A percentile compares a stretch with the other conserved stretches of the same genome.
phyloP scores from a whole-genome alignment of 306 rosid genomes.

The Citrullus mucosospermus region DNA sequence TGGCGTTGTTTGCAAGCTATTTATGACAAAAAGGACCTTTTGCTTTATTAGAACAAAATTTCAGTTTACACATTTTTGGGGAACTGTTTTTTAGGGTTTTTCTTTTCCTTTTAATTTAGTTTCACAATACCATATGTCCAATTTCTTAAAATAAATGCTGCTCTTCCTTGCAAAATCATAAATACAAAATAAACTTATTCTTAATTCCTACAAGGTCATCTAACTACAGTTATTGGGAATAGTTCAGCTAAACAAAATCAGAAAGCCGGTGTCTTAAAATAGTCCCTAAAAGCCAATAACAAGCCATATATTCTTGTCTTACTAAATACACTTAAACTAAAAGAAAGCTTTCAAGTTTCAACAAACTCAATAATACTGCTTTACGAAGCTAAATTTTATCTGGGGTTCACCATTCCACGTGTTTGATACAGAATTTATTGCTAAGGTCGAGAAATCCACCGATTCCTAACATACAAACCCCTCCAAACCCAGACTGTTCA shows the following conservation, averaged over 20 bases:
- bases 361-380: background rate
- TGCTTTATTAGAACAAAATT: background rate
- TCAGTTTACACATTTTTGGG: background rate
- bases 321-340: background rate
- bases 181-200: background rate
- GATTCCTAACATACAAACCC: background rate
- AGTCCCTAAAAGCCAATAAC: background rate
- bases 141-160: background rate
- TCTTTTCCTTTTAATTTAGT: background rate
- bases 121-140: background rate
- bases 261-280: background rate
- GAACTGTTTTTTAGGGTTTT: background rate
- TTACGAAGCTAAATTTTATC: background rate
- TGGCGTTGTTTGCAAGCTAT: background rate
- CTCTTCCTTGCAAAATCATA: background rate
- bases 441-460: background rate
- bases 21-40: background rate
- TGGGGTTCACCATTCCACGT: background rate
- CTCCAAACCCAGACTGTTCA: background rate
- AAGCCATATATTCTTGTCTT: background rate
- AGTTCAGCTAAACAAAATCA: background rate
- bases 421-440: background rate
- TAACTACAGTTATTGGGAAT: background rate
- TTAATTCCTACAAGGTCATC: background rate
- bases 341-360: background rate